phyloP scores from a whole-genome alignment of 2,329 filamentous ascomycete species.

The Lasiodiplodia gonubiensis region DNA sequence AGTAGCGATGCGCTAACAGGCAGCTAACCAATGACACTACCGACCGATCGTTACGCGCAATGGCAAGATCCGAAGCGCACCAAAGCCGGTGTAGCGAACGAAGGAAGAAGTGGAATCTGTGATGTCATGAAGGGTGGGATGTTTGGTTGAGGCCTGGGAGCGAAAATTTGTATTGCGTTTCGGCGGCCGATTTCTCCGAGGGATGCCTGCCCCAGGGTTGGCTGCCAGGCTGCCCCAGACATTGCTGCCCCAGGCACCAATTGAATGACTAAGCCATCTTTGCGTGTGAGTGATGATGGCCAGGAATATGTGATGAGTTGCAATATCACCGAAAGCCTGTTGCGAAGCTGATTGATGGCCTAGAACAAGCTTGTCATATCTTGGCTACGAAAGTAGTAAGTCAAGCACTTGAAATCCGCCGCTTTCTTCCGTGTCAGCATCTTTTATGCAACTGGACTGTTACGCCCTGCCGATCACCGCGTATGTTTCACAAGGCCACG shows the following conservation, averaged over 20 bases:
- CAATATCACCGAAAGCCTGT: background rate
- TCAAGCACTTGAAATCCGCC: no score
- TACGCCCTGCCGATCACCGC: background rate
- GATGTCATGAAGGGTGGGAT: background rate
- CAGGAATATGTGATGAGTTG: no score
- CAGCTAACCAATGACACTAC: no score
- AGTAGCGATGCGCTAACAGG: no score
- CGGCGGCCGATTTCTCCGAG: constrained; percentile 2
- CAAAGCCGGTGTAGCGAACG: no score
- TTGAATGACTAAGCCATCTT: no score
- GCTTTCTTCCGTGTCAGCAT: constrained; percentile 1
- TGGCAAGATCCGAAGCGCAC: no score
- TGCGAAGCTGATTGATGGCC: background rate
- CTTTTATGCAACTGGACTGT: background rate
- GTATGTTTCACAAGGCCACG: background rate
- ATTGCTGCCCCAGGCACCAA: background rate
- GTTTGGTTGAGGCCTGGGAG: background rate
- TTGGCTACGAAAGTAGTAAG: no score
- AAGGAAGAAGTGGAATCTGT: background rate
- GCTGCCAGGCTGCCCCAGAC: no score
- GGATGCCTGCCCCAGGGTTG: no score
- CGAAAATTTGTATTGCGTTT: constrained; percentile 3
- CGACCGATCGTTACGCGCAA: no score
- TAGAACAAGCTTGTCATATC: background rate
- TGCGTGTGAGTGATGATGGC: no score